These are phyloP conservation scores for Solanum peruvianum DNA, from an alignment of 257 asterid genomes.

Conservation along the genomic window DNA sequence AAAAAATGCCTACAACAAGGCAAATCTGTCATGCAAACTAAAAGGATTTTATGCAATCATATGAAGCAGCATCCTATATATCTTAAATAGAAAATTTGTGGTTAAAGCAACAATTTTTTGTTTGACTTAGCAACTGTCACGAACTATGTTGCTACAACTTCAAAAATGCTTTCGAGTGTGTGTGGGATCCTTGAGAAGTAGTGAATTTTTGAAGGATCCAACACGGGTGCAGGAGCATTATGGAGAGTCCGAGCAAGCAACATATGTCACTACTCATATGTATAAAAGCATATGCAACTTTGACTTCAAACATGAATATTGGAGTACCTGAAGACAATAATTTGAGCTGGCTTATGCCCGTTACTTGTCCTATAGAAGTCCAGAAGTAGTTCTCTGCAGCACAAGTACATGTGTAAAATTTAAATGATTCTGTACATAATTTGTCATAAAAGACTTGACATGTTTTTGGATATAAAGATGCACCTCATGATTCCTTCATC, in stretches of 20 bases:
- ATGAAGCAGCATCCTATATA: not conserved
- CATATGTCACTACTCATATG: not conserved
- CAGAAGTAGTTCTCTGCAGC: slow-evolving; percentile 76
- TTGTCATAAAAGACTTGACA: not conserved
- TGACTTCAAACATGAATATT: not conserved
- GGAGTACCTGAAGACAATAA: slow-evolving; percentile 77
- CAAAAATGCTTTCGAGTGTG: not conserved
- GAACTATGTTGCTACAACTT: not conserved
- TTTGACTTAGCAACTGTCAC: not conserved
- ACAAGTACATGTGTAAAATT: slow-evolving; percentile 7
- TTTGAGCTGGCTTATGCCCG: slow-evolving; percentile 63
- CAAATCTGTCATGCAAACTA: not conserved
- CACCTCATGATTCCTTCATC: slow-evolving; percentile 93
- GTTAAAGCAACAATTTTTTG: not conserved
- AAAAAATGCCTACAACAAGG: not conserved
- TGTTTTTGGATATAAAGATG: not conserved
- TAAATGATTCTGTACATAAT: not conserved
- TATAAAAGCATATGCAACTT: not conserved
- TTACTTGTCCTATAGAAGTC: slow-evolving; percentile 71
- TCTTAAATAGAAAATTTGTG: not conserved
- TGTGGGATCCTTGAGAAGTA: not conserved
- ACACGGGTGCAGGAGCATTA: not conserved
- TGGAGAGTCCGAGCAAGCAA: not conserved
- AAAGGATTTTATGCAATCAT: not conserved
- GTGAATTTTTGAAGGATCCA: not conserved